Evolutionary conservation across 495 filamentous ascomycete genomes (phyloP).

Genomic region (Umbilicaria muhlenbergii): DNA sequence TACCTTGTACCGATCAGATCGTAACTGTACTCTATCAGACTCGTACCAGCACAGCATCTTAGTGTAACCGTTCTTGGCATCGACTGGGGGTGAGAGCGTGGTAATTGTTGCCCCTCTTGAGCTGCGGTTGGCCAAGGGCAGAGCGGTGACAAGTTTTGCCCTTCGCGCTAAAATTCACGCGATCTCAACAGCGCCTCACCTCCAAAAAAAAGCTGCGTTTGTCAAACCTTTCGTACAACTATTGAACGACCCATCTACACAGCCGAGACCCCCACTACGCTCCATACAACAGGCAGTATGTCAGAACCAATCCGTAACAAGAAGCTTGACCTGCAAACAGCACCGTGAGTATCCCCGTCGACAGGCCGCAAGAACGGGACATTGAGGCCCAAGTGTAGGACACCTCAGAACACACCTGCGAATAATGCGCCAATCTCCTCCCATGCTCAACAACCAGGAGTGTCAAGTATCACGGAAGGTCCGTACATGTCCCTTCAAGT

Average conservation of each 20-base stretch:
- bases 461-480: constrained; percentile 97
- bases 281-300: constrained; percentile 33
- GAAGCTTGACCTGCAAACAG: constrained; percentile 64
- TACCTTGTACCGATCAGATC: no score
- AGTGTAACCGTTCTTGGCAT: no score
- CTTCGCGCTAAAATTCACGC: background rate
- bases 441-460: constrained; percentile 86
- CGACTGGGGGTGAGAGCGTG: no score
- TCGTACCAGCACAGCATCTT: no score
- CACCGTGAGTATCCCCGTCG: constrained; percentile 48
- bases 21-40: no score
- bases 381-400: constrained; percentile 31
- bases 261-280: constrained; percentile 10
- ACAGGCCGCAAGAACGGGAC: constrained; percentile 1
- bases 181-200: constrained; percentile 3
- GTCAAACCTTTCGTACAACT: constrained; percentile 11
- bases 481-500: constrained; percentile 18
- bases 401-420: constrained; percentile 90
- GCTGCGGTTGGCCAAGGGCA: background rate
- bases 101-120: no score
- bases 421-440: constrained; percentile 95
- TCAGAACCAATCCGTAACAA: constrained; percentile 86
- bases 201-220: constrained; percentile 10
- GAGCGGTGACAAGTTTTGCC: background rate
- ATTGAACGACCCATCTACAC: constrained; percentile 12